Percentiles rank a stretch among this genome's conserved stretches.
These are phyloP conservation scores for Kurtzmaniella quercitrusa DNA, from an alignment of 1,139 yeast genomes.

Conservation along the genomic window DNA sequence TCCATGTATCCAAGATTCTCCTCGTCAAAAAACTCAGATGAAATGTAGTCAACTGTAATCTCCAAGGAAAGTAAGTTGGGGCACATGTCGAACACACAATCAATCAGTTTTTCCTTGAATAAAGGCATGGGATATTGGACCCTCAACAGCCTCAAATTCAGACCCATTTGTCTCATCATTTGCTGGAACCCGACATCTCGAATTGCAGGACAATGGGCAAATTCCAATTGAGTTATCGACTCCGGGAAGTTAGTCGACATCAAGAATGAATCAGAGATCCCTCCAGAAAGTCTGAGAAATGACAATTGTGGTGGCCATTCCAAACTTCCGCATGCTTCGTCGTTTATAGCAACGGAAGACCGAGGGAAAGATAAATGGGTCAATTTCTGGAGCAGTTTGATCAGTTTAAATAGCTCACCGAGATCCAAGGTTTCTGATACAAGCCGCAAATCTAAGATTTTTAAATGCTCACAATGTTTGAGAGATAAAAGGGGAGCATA, in stretches of 20 bases:
- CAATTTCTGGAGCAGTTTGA: conserved; percentile 54
- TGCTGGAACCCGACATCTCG: conserved; percentile 57
- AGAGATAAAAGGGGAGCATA: conserved; percentile 80
- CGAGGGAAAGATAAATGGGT: conserved; percentile 85
- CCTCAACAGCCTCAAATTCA: conserved; percentile 54
- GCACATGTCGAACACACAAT: conserved; percentile 67
- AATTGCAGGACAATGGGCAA: conserved; percentile 84
- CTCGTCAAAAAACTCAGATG: conserved; percentile 61
- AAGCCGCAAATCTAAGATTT: conserved; percentile 71
- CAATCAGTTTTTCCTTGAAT: conserved; percentile 64
- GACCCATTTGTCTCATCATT: conserved; percentile 61
- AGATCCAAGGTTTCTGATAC: conserved; percentile 89
- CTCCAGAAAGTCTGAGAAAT: conserved; percentile 79
- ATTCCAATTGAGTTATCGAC: conserved; percentile 65
- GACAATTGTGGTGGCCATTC: conserved; percentile 77
- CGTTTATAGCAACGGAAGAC: conserved; percentile 74
- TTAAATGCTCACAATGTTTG: conserved; percentile 60
- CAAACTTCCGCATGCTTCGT: conserved; percentile 38
- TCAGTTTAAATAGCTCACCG: conserved; percentile 71
- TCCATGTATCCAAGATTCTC: conserved; percentile 40
- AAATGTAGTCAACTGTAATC: conserved; percentile 77
- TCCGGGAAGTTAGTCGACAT: conserved; percentile 62
- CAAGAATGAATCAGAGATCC: conserved; percentile 78
- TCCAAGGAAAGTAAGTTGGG: conserved; percentile 63
- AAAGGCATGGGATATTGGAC: conserved; percentile 90